phyloP scores from a whole-genome alignment of 805 yeast species.

The Jamesozyma jinghongensis region DNA sequence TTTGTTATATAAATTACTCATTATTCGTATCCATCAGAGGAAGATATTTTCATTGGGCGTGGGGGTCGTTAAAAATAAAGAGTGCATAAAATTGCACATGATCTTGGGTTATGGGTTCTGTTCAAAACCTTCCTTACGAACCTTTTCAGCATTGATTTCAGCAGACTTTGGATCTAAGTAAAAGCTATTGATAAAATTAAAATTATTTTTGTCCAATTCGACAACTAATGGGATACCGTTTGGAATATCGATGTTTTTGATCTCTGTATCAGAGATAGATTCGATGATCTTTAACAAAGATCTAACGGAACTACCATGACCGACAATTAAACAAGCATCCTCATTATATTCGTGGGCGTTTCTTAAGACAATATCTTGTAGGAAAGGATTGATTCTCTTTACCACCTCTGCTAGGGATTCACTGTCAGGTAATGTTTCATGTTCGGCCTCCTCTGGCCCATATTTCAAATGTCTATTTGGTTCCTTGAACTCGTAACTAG shows the following conservation, averaged over 20 bases:
- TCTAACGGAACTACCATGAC: slow-evolving; percentile 77
- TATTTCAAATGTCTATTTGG: slow-evolving; percentile 30
- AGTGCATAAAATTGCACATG: not conserved
- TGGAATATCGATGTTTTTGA: slow-evolving; percentile 69
- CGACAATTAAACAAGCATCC: slow-evolving; percentile 57
- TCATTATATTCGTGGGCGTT: slow-evolving; percentile 39
- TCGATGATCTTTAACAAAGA: slow-evolving; percentile 63
- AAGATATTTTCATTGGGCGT: too few species aligned
- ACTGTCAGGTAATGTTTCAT: slow-evolving; percentile 48
- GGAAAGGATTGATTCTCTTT: slow-evolving; percentile 53
- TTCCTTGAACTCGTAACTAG: slow-evolving; percentile 31
- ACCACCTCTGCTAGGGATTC: slow-evolving; percentile 71
- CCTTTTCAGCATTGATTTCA: slow-evolving; percentile 67
- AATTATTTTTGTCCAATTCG: slow-evolving; percentile 42
- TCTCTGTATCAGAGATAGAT: slow-evolving; percentile 54
- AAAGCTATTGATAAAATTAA: slow-evolving; percentile 43
- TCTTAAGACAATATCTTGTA: slow-evolving; percentile 39
- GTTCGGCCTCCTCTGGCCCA: slow-evolving; percentile 30
- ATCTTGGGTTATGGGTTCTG: slow-evolving; percentile 25
- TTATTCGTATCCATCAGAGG: not conserved
- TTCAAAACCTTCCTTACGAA: slow-evolving; percentile 62
- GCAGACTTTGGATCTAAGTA: slow-evolving; percentile 79
- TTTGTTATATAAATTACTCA: too few species aligned
- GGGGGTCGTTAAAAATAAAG: too few species aligned
- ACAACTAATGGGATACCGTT: slow-evolving; percentile 75